phyloP scores from a whole-genome alignment of 768 basidiomycete genomes.

The Calvatia gigantea region DNA sequence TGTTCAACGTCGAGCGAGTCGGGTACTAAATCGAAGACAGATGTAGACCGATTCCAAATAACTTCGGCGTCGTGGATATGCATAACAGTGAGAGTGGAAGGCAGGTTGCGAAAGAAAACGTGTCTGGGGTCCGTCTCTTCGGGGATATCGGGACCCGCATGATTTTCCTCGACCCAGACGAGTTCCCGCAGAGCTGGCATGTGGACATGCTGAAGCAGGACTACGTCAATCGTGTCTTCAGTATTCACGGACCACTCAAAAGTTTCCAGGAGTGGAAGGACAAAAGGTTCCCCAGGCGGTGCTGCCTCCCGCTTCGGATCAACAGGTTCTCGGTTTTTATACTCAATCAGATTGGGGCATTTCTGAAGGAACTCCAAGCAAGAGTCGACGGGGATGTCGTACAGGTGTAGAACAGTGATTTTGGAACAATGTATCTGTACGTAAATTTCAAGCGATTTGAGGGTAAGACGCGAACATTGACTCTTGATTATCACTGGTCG shows the following conservation, averaged over 20 bases:
- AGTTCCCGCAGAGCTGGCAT: background rate
- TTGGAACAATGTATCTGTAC: background rate
- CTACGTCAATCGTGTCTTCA: background rate
- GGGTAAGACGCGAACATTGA: background rate
- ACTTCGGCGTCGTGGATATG: background rate
- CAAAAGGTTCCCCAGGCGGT: background rate
- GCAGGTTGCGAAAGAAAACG: background rate
- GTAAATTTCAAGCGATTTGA: background rate
- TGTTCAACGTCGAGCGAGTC: background rate
- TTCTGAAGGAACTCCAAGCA: background rate
- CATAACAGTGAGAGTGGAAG: background rate
- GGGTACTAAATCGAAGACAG: background rate
- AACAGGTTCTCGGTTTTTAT: background rate
- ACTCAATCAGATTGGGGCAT: background rate
- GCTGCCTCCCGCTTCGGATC: background rate
- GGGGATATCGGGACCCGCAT: background rate
- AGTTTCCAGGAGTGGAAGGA: background rate
- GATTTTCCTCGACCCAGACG: background rate
- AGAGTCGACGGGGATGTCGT: background rate
- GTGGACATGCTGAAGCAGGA: background rate
- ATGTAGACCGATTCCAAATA: background rate
- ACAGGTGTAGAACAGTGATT: background rate
- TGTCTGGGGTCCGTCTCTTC: background rate
- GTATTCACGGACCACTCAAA: background rate
- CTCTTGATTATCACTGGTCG: too few relatives aligned